Percentiles rank a stretch among this genome's conserved stretches.
phyloP scores from a whole-genome alignment of 257 asterid genomes.

The Dorcoceras hygrometricum region DNA sequence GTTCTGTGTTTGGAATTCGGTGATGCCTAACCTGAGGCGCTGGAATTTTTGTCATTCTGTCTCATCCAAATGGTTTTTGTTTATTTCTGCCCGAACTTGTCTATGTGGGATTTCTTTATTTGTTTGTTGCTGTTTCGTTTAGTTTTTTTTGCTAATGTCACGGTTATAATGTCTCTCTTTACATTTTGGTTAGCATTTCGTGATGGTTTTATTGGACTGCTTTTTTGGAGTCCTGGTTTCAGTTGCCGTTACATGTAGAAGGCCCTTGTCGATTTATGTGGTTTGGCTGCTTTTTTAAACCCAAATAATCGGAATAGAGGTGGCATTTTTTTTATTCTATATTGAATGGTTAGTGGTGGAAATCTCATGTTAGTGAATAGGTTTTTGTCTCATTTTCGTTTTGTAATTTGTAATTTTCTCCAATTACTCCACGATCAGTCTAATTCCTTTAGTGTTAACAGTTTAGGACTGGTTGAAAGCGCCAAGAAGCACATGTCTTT shows the following conservation, averaged over 20 bases:
- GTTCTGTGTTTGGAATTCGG: slow-evolving; percentile 8
- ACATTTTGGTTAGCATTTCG: slow-evolving; percentile 20
- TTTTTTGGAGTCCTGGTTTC: slow-evolving; percentile 25
- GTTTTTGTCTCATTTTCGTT: slow-evolving; percentile 6
- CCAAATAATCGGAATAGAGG: neutral
- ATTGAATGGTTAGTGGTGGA: neutral
- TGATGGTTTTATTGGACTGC: slow-evolving; percentile 25
- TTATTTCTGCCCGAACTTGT: slow-evolving; percentile 21
- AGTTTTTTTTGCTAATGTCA: slow-evolving; percentile 28
- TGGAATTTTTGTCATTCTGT: neutral
- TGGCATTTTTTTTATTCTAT: neutral
- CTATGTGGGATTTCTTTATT: slow-evolving; percentile 24
- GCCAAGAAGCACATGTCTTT: slow-evolving; percentile 58
- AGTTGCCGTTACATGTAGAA: slow-evolving; percentile 20
- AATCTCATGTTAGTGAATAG: neutral
- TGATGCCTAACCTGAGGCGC: slow-evolving; percentile 21
- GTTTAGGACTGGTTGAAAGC: slow-evolving; percentile 70
- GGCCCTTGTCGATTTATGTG: slow-evolving; percentile 3
- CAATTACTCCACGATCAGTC: slow-evolving; percentile 25
- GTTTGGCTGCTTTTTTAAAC: neutral
- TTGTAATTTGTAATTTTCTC: slow-evolving; percentile 1
- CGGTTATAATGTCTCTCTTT: slow-evolving; percentile 22
- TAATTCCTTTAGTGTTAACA: slow-evolving; percentile 38
- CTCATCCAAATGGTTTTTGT: slow-evolving; percentile 19
- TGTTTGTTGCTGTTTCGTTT: slow-evolving; percentile 20